Evolutionary conservation across 2,329 filamentous ascomycete genomes (phyloP).

Genomic region (Penicillium griseofulvum): DNA sequence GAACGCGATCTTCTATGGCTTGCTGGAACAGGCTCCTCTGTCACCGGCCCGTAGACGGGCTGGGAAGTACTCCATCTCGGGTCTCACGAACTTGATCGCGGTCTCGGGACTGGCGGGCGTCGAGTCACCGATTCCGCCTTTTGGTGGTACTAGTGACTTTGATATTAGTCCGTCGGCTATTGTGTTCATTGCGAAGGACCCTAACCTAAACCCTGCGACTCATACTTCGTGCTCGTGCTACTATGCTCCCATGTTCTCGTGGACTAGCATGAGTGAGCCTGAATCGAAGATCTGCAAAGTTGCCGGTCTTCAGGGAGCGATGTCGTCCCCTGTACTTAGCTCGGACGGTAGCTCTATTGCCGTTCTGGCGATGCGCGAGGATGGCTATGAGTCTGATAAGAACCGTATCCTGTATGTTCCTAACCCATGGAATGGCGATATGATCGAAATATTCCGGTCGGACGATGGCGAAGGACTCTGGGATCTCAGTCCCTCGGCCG

Average conservation of each 20-base stretch:
- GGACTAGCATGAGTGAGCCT: conserved; percentile 35
- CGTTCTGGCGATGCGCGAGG: conserved; percentile 44
- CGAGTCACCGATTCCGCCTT: conserved; percentile 50
- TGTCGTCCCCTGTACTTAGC: conserved; percentile 46
- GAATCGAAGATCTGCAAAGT: conserved; percentile 35
- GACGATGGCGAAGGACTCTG: conserved; percentile 41
- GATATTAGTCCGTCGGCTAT: conserved; percentile 47
- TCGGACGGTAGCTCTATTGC: conserved; percentile 45
- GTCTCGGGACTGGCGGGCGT: conserved; percentile 40
- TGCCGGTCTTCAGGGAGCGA: conserved; percentile 41
- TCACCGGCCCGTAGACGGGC: conserved; percentile 38
- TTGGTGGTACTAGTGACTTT: conserved; percentile 48
- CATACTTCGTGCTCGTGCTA: conserved; percentile 49
- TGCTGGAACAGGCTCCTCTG: conserved; percentile 43
- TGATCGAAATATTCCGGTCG: conserved; percentile 40
- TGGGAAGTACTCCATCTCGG: conserved; percentile 40
- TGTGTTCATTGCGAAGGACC: conserved; percentile 49
- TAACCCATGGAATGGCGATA: conserved; percentile 41
- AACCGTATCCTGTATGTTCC: conserved; percentile 46
- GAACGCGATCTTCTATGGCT: conserved; percentile 51
- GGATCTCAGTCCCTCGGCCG: conserved; percentile 41
- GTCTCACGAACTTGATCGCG: conserved; percentile 44
- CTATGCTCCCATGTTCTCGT: conserved; percentile 45
- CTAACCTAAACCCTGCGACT: conserved; percentile 44
- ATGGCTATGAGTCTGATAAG: conserved; percentile 50